Conservation (phyloP, 2,329 filamentous ascomycete species). For the Colletotrichum camelliae region DNA sequence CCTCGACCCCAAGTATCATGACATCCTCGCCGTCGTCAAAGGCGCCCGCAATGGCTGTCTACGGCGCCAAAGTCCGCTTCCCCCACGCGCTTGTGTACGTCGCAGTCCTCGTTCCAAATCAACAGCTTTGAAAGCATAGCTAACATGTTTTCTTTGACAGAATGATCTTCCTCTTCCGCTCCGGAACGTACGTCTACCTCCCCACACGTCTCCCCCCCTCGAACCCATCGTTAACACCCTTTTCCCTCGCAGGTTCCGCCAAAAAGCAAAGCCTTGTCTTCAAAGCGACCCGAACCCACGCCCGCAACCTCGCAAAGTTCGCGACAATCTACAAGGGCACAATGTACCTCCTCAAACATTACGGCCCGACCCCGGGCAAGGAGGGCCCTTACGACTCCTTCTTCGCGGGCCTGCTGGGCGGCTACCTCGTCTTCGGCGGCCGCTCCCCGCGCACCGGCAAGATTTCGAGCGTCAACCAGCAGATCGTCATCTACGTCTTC, state of each 20-base stretch:
- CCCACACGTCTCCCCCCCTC: not conserved
- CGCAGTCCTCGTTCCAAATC: constrained; percentile 21
- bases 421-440: constrained; percentile 88
- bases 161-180: constrained; percentile 97
- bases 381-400: constrained; percentile 82
- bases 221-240: constrained; percentile 24
- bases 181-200: constrained; percentile 71
- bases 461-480: constrained; percentile 85
- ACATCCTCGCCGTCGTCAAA: constrained; percentile 85
- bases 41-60: constrained; percentile 96
- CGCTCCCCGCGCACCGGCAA: constrained; percentile 66
- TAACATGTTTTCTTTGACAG: constrained; percentile 43
- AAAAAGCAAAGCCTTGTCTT: constrained; percentile 80
- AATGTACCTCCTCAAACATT: constrained; percentile 76
- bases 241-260: constrained; percentile 57
- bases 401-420: constrained; percentile 84
- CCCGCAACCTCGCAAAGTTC: constrained; percentile 89
- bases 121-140: not conserved
- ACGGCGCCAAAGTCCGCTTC: constrained; percentile 97
- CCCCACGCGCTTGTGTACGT: constrained; percentile 87
- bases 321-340: constrained; percentile 87
- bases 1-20: constrained; percentile 84
- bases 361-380: constrained; percentile 62
- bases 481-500: constrained; percentile 98
- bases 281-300: constrained; percentile 88